Percentiles rank a stretch among this genome's conserved stretches.
Conservation (phyloP, 345 rosid species). For the Citrus medica region DNA sequence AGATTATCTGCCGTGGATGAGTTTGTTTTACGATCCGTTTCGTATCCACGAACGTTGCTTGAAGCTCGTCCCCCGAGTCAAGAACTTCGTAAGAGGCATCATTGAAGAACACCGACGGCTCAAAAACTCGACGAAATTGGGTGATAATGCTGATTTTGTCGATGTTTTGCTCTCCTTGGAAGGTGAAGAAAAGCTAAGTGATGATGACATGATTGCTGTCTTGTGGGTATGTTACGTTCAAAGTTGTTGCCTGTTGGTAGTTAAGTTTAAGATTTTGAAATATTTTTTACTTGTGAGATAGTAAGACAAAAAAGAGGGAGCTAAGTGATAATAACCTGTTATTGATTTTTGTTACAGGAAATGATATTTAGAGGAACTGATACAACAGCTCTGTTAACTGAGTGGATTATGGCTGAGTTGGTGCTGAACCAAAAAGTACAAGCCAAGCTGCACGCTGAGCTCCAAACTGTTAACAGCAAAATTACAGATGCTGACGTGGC, state of each 20-base stretch:
- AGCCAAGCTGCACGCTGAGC: constrained; percentile 45
- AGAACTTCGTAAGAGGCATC: constrained; percentile 42
- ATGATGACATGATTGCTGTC: constrained; percentile 85
- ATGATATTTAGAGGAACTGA: constrained; percentile 95
- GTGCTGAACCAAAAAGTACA: constrained; percentile 62
- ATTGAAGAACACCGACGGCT: constrained; percentile 54
- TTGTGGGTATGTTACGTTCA: constrained; percentile 55
- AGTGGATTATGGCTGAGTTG: constrained; percentile 90
- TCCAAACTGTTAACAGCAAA: constrained; percentile 10
- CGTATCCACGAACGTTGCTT: constrained; percentile 58
- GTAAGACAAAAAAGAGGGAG: background rate
- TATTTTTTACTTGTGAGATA: background rate
- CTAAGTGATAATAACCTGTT: background rate
- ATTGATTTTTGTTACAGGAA: constrained; percentile 38
- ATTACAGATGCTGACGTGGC: constrained; percentile 53
- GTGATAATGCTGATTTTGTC: constrained; percentile 58
- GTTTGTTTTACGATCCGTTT: constrained; percentile 55
- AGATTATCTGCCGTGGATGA: constrained; percentile 68
- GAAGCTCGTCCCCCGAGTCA: constrained; percentile 69
- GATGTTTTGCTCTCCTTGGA: constrained; percentile 75
- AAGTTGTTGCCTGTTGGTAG: background rate
- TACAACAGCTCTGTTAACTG: constrained; percentile 80
- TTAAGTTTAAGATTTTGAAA: background rate
- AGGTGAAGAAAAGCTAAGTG: constrained; percentile 66
- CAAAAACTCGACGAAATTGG: constrained; percentile 8